Evolutionary conservation across 805 yeast species (phyloP).

Genomic region (Starmerella bombi): DNA sequence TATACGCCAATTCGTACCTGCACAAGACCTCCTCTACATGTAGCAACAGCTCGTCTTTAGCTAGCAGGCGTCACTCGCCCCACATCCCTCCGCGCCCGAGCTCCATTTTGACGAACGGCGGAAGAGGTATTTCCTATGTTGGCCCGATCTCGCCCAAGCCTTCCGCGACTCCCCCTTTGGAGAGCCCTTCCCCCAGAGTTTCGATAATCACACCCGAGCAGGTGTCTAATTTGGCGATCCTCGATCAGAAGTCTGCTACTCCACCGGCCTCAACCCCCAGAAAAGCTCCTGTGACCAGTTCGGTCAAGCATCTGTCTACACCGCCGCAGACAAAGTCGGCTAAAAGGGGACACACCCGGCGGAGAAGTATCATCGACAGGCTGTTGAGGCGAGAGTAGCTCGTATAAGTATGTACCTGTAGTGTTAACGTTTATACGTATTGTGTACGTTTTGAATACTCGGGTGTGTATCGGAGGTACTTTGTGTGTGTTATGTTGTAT

Average conservation of each 20-base stretch:
- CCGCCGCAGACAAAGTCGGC: background rate
- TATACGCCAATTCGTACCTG: slow-evolving; percentile 1
- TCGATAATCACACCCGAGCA: slow-evolving; percentile 8
- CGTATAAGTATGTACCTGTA: too few species aligned
- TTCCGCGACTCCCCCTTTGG: background rate
- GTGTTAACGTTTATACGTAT: too few species aligned
- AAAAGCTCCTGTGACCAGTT: too few species aligned
- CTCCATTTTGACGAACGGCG: background rate
- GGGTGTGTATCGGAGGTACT: too few species aligned
- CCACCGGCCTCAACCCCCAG: background rate
- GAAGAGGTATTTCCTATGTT: slow-evolving; percentile 10
- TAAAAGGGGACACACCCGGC: slow-evolving; percentile 14
- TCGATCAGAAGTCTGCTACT: slow-evolving; percentile 4
- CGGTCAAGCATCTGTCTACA: background rate
- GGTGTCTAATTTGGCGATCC: slow-evolving; percentile 17
- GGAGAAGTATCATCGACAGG: slow-evolving; percentile 17
- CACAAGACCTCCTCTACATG: slow-evolving; percentile 9
- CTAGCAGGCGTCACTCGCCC: background rate
- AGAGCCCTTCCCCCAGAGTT: too few species aligned
- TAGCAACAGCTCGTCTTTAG: too few species aligned
- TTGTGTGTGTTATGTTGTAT: too few species aligned
- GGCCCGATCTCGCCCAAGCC: slow-evolving; percentile 9
- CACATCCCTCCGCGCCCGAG: background rate
- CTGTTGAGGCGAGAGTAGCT: slow-evolving; percentile 11
- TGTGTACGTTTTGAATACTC: too few species aligned